Evolutionary conservation across 495 filamentous ascomycete species (phyloP), one percentile per base, ranked within the genome.

Genomic region (Echria macrotheca): DNA sequence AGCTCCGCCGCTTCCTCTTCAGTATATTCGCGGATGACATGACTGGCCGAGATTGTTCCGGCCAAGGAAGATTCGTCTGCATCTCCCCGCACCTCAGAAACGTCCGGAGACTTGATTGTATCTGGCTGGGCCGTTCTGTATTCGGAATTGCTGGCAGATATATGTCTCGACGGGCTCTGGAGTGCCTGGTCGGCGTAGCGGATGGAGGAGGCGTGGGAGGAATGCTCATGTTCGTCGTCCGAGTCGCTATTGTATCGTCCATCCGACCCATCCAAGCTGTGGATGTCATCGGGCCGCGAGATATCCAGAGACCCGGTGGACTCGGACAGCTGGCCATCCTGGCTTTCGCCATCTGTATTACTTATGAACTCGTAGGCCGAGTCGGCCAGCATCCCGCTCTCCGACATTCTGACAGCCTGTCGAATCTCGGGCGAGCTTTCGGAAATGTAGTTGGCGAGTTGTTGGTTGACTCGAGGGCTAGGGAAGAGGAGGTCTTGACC

Each of bases 11-110:
- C 72, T 51, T 80, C 73, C 5, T 68, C 61, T 35, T 77, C 76
- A 39, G 69, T 72, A 48, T 81, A 79, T 44, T 80, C 69, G n/a
- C 65, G 67, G 39, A 86, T 74, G 9, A 76, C 82, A 64, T 83
- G 82, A 53, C 78, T 82, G 24, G 82, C 76, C 24, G 80, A 79
- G 33, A 84, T 71, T 37, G 68, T 72, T 44, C 79, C 76, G 28
- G 64, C 67, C 25, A 71, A 70, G 17, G 71, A 66, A 60, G 72
- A 72, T 4, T 23, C 10, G 23, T 53, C 43, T 7, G 37, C 68
- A 32, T 76, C 76, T 55, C 85, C 82, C 18, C 76, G 66, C 47
- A 86, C 83, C 46, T 81, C 79, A 31, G 50, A 41, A 28, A 67
- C 59, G 25, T 61, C 57, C 17, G 50, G 60, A 11, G 64, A 51